Evolutionary conservation across 2,329 filamentous ascomycete species (phyloP).

Genomic region (Aspergillus udagawae): DNA sequence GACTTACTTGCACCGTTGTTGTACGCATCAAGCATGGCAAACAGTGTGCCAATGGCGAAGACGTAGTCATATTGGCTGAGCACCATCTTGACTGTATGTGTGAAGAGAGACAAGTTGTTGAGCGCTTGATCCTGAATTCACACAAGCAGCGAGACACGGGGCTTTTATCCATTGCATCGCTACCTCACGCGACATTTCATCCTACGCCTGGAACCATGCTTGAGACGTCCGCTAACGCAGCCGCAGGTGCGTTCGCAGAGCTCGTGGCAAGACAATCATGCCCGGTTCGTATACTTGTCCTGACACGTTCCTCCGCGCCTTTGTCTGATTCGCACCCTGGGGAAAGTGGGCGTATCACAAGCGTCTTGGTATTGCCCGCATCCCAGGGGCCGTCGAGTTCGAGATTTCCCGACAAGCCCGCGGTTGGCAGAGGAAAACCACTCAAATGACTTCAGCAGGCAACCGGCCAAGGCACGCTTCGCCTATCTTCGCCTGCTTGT

Average conservation of each 20-base stretch:
- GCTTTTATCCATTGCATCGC: background rate
- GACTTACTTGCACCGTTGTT: slow-evolving; percentile 74
- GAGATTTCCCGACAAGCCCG: background rate
- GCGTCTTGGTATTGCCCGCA: background rate
- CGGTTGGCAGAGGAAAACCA: background rate
- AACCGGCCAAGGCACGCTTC: background rate
- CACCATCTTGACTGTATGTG: slow-evolving; percentile 45
- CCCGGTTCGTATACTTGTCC: background rate
- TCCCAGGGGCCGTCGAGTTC: background rate
- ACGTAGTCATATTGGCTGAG: slow-evolving; percentile 65
- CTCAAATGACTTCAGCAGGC: background rate
- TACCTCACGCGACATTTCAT: background rate
- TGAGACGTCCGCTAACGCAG: background rate
- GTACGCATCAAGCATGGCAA: slow-evolving; percentile 72
- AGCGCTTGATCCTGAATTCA: background rate
- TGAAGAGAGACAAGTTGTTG: background rate
- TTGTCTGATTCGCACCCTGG: background rate
- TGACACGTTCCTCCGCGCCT: background rate
- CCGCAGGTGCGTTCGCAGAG: background rate
- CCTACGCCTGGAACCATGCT: background rate
- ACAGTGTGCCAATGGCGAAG: slow-evolving; percentile 71
- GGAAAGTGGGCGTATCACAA: background rate
- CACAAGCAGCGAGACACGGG: background rate
- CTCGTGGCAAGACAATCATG: background rate
- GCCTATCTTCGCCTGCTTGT: background rate